Evolutionary conservation across 2,329 filamentous ascomycete species (phyloP), one percentile per base, ranked within the genome.

Genomic region (Xenosphaeropsis pyriputrescens): DNA sequence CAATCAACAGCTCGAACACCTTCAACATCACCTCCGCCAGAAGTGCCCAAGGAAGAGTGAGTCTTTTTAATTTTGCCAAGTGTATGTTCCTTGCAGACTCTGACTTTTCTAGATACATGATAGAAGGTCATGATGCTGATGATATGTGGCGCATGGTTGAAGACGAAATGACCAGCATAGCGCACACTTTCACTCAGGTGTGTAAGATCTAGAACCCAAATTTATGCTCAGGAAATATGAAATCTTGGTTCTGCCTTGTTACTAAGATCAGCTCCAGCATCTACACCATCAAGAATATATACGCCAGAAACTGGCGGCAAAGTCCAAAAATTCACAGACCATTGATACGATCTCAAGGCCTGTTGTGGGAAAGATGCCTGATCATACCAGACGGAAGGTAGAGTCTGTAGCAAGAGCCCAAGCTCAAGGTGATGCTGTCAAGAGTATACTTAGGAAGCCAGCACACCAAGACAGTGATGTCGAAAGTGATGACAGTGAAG

Each of bases 141-240:
- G 81, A 88, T 51, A 61, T 60, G 39, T 89, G 74, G 56, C 77
- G 82, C 49, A 88, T 89, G 79, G 84, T 91, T 0, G 84, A 89
- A 55, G 84, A 91, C 48, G 83, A 89, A 47, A 74, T 91, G 44
- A 59, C 79, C 15, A 60, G 68, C 13, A 71, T 75, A 0, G 83
- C 83, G 0, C 70, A 74, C 37, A 60, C 64, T 2, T 89, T 84
- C 56, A 89, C 83, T 0, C 68, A 70, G 5, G 16, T 32, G 12
- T 26, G 22, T 26, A 26, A 9, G 22, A 9, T 9, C 8, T 11
- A 11, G 12, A 26, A 26, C 7, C 8, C 12, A 9, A 26, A 26
- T 26, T 26, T 26, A 26, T 26, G 8, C 12, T 11, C 8, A 26
- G 8, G 8, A 3, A 6, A 19, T 9, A 6, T 26, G 22, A 26